Base-by-base conservation (phyloP, 768 basidiomycete genomes). In the Phaeolepiota aurea region DNA sequence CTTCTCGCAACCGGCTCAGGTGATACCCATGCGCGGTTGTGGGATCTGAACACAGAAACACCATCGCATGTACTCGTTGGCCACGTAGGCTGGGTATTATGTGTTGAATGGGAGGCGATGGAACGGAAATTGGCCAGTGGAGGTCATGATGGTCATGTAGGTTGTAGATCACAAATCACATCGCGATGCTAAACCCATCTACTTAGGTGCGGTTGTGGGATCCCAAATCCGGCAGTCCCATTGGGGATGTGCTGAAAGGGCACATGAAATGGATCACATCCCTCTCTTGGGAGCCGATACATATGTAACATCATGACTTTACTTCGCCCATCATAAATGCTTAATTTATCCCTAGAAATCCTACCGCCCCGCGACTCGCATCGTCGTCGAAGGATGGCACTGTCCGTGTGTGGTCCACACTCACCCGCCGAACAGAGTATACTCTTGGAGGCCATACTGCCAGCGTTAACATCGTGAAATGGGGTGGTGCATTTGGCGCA, bases 181-280 rank as follows among this genome's bases (percentile, higher is more conserved):
- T 20, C 5, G n/a, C 39, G 40, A 14, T 21, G 33, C 32, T 37
- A 42, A 22, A 25, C 33, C 18, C 18, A 20, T 36, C 15, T 22
- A 22, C 30, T 33, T 28, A 81, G 77, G 80, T 87, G 18, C 70
- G 91, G 38, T 60, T 98, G 44, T 99, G 94, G 96, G 87, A 96
- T 51, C 92, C 91, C 11, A 87, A 84, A 55, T 83, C 84, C 0
- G 93, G 96, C 19, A 89, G 89, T 53, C 69, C 88, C 0, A 70
- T 88, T 14, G 92, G 94, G 5, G 87, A 92, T 41, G 87, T 87
- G 0, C 63, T 98, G 49, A 87, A 81, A 53, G 94, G 96, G 0
- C 96, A 99, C 54, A 72, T 87, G 20, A 97, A 98, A 66, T 97
- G 93, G 91, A 82, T 98, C 44, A 98, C 86, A 3, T 87, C 87